Base-by-base conservation (phyloP, 2,329 filamentous ascomycete genomes). In the Trichophyton schoenleinii region DNA sequence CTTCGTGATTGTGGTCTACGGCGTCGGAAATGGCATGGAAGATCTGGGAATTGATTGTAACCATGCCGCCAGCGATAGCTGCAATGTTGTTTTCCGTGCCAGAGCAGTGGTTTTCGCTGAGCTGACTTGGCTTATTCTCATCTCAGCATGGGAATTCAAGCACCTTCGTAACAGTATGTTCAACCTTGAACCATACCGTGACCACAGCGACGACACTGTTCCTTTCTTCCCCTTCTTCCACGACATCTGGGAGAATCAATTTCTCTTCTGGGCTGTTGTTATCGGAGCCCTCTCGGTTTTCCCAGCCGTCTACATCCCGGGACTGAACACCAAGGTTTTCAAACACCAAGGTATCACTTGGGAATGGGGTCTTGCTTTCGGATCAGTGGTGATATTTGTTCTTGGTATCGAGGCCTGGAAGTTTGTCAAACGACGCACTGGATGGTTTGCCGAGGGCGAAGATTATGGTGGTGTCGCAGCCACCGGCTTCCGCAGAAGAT, bases 301-400 rank as follows among this genome's bases (percentile, higher is more conserved):
- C 69, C 78, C 78, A 6, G 70, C 78, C 41, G 69, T 81, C 20
- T 86, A 86, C 67, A 83, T 86, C 59, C 83, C 83, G 0, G 81
- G 79, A 25, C 75, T 86, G 63, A 85, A 82, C 72, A 77, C 74
- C 7, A 72, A 74, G 0, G 82, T 85, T 6, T 85, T 85, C 74
- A 81, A 83, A 71, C 83, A 86, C 69, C 75, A 75, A 34, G 80
- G 78, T 6, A 85, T 86, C 61, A 76, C 72, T 34, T 86, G 83
- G 83, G 83, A 85, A 69, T 86, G 83, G 83, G 81, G 70, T 3
- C 79, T 86, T 46, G 81, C 84, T 3, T 81, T 85, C 62, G 70
- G 83, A 55, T 77, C 73, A 3, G 75, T 80, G 0, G 68, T 75
- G 0, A 67, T 85, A 25, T 86, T 85, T 75, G 83, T 86, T 65